Conservation (phyloP, 768 basidiomycete genomes). For the Boletus vermiculosoides region DNA sequence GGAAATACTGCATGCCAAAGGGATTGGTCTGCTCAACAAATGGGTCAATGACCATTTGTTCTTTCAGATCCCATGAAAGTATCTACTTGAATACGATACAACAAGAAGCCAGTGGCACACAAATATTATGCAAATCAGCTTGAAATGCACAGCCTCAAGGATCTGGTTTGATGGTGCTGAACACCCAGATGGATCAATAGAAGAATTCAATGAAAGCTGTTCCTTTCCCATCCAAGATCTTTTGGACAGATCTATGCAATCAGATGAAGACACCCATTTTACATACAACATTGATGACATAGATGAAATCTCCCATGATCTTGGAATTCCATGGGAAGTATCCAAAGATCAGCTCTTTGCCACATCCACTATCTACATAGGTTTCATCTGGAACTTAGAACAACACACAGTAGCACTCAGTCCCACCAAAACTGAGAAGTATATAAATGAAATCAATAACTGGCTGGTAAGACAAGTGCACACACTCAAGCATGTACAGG, state of each 20-base stretch:
- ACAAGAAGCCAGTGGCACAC: too few species aligned
- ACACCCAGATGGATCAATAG: not conserved
- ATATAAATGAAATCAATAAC: accelerated
- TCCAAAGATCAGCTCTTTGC: not conserved
- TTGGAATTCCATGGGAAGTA: not conserved
- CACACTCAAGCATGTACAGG: not conserved
- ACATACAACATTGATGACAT: not conserved
- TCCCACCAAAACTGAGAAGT: not conserved
- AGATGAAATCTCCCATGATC: not conserved
- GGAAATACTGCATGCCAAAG: too few species aligned
- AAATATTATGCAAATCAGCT: too few species aligned
- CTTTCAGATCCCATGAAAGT: too few species aligned
- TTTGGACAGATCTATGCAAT: not conserved
- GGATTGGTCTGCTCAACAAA: too few species aligned
- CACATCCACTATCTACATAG: not conserved
- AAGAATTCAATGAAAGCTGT: not conserved
- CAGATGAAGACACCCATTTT: too few species aligned
- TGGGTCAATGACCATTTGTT: too few species aligned
- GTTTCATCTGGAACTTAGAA: not conserved
- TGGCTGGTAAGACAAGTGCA: not conserved
- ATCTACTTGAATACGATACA: too few species aligned
- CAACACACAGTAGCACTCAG: not conserved
- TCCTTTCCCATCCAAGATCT: not conserved
- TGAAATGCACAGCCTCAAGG: too few species aligned
- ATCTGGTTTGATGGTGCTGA: too few species aligned